Conservation (phyloP, 257 asterid species). For the Ocimum tenuiflorum region DNA sequence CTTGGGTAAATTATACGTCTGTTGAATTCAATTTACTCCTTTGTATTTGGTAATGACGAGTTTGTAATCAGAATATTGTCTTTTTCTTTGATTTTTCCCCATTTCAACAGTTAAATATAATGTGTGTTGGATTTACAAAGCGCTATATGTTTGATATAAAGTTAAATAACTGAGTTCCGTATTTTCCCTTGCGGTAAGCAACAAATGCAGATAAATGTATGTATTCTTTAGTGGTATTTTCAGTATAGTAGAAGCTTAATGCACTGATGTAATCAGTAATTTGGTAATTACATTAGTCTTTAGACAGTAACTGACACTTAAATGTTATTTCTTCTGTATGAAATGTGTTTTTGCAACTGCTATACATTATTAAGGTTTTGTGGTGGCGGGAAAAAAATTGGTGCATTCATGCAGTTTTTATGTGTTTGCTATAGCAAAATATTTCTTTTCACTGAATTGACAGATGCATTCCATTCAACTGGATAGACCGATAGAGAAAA, state of each 20-base stretch:
- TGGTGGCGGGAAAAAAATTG: slow-evolving; percentile 21
- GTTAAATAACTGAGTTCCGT: background rate
- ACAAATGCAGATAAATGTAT: background rate
- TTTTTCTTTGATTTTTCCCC: background rate
- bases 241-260: background rate
- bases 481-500: slow-evolving; percentile 39
- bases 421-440: slow-evolving; percentile 19
- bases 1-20: too few species aligned
- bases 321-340: background rate
- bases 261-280: background rate
- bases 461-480: slow-evolving; percentile 47
- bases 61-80: background rate
- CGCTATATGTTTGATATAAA: background rate
- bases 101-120: background rate
- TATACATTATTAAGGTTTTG: background rate
- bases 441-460: slow-evolving; percentile 35
- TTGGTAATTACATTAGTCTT: background rate
- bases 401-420: slow-evolving; percentile 31
- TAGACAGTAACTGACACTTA: background rate
- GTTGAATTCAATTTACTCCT: background rate
- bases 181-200: background rate
- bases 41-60: background rate
- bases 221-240: background rate
- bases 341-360: slow-evolving; percentile 17
- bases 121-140: background rate